Conservation (phyloP, 2,329 filamentous ascomycete genomes). For the Thielaviopsis euricoi region DNA sequence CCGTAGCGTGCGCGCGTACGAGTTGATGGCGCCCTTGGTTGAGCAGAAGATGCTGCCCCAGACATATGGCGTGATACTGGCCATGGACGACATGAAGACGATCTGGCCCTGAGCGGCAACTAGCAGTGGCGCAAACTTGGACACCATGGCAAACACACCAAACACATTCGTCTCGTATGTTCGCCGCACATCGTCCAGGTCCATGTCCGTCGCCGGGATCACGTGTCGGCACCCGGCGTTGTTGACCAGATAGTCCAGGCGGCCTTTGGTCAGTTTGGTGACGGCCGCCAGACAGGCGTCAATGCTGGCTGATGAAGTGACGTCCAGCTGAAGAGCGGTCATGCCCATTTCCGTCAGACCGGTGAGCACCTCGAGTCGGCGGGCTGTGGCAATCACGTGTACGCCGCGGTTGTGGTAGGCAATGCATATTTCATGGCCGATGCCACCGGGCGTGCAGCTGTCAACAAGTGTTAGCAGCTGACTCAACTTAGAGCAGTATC, state of each 20-base stretch:
- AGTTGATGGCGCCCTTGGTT: conserved; percentile 36
- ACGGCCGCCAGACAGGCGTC: conserved; percentile 30
- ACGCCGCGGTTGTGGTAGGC: conserved; percentile 35
- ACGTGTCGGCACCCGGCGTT: conserved; percentile 34
- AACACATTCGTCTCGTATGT: conserved; percentile 43
- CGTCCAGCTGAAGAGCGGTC: conserved; percentile 34
- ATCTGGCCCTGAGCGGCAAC: conserved; percentile 34
- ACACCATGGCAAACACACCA: conserved; percentile 37
- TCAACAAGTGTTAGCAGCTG: conserved; percentile 16
- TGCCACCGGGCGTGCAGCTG: conserved; percentile 40
- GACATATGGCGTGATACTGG: conserved; percentile 33
- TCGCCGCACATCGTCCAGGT: conserved; percentile 33
- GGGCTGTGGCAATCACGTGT: conserved; percentile 40
- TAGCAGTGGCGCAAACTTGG: conserved; percentile 32
- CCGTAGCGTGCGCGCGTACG: conserved; percentile 36
- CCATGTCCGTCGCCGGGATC: conserved; percentile 34
- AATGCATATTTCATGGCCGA: conserved; percentile 35
- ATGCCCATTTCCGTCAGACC: conserved; percentile 31
- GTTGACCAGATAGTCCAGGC: conserved; percentile 41
- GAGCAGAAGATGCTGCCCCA: conserved; percentile 38
- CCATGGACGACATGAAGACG: conserved; percentile 37
- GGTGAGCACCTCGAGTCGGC: conserved; percentile 29
- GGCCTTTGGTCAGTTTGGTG: conserved; percentile 30
- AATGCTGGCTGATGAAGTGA: conserved; percentile 35
- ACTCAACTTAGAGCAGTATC: background rate